phyloP scores from a whole-genome alignment of 768 basidiomycete genomes.

The Auricularia auricula-judae region DNA sequence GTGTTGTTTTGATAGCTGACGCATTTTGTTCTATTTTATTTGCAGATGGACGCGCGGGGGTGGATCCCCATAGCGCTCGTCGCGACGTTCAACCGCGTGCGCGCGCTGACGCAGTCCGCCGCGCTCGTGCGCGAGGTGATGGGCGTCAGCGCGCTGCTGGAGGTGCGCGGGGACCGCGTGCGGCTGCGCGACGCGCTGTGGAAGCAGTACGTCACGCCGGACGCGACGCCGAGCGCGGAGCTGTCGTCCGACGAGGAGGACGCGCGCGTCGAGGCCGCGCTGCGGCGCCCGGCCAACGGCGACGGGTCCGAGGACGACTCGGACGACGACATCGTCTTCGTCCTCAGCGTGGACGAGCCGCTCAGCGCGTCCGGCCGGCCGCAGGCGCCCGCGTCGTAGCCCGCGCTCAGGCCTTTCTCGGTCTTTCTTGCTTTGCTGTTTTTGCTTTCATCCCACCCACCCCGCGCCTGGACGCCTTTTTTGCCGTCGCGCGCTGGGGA shows the following conservation, averaged over 20 bases:
- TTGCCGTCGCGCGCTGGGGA: too few relatives aligned
- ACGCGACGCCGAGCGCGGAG: conserved; percentile 41
- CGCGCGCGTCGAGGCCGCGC: background rate
- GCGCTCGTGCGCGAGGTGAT: conserved; percentile 62
- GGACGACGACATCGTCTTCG: background rate
- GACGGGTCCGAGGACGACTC: background rate
- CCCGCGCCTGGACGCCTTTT: too few relatives aligned
- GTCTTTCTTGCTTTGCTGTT: too few relatives aligned
- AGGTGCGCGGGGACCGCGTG: conserved; percentile 59
- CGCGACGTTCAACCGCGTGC: conserved; percentile 81
- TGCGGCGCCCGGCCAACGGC: too few relatives aligned
- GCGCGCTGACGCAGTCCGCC: conserved; percentile 43
- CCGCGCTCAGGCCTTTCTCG: too few relatives aligned
- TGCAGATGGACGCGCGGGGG: conserved; percentile 79
- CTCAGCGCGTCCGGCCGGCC: too few relatives aligned
- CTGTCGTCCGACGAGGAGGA: background rate
- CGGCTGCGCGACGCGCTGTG: conserved; percentile 52
- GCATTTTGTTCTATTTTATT: conserved; percentile 2
- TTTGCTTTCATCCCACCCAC: too few relatives aligned
- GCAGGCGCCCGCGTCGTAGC: too few relatives aligned
- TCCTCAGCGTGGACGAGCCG: background rate
- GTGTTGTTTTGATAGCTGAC: background rate
- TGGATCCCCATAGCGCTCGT: conserved; percentile 78
- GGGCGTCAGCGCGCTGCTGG: conserved; percentile 50
- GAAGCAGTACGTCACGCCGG: conserved; percentile 52